Percentiles rank a stretch among this genome's conserved stretches.
These are phyloP conservation scores for Kwoniella dejecticola DNA, from an alignment of 768 basidiomycete species.

Conservation along the genomic window DNA sequence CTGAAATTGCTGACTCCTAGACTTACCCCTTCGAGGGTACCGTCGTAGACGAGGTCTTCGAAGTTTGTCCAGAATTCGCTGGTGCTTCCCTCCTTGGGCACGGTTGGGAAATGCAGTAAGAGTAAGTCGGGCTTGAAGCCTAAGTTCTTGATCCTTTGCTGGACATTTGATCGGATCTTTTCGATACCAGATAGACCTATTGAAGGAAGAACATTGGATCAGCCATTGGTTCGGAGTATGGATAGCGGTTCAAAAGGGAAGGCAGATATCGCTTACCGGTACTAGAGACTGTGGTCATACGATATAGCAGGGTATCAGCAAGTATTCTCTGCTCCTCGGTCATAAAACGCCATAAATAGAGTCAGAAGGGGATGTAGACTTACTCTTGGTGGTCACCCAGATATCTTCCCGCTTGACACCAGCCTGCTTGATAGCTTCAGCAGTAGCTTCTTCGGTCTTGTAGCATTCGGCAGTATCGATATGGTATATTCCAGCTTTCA, in stretches of 20 bases:
- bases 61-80: conserved; percentile 39
- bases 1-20: conserved; percentile 52
- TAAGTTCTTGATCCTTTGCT: conserved; percentile 30
- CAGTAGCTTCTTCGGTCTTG: conserved; percentile 42
- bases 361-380: background rate
- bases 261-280: conserved; percentile 3
- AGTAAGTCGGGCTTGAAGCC: conserved; percentile 46
- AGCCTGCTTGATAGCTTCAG: conserved; percentile 24
- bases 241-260: too few species aligned
- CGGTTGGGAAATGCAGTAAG: conserved; percentile 53
- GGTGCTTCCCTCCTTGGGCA: conserved; percentile 44
- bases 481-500: conserved; percentile 44
- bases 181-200: conserved; percentile 14
- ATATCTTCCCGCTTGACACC: conserved; percentile 27
- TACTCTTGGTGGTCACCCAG: conserved; percentile 48
- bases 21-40: conserved; percentile 29
- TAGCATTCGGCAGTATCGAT: conserved; percentile 51
- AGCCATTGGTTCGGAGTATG: background rate
- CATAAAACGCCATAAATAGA: too few species aligned
- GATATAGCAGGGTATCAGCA: background rate
- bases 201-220: too few species aligned
- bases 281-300: conserved; percentile 9
- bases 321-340: background rate
- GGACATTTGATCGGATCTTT: conserved; percentile 32
- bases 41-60: conserved; percentile 35